phyloP scores from a whole-genome alignment of 2,329 filamentous ascomycete species.

The Cladosporium sp. region DNA sequence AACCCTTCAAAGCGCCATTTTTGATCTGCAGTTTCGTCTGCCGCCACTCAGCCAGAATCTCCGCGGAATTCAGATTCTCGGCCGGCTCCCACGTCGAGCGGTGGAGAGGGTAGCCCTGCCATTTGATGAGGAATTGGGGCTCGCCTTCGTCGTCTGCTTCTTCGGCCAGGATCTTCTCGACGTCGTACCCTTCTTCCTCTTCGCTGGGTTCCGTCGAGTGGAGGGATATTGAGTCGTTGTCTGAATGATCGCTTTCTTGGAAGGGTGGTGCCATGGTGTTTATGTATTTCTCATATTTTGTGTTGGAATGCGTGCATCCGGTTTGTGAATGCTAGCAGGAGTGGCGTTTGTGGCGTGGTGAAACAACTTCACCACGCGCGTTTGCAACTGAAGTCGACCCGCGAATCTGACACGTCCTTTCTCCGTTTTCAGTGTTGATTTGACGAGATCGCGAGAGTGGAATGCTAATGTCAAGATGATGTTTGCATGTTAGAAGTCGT shows the following conservation, averaged over 20 bases:
- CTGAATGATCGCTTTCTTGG: constrained; percentile 18
- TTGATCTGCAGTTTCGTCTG: constrained; percentile 14
- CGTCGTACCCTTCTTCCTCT: constrained; percentile 22
- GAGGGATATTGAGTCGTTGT: constrained; percentile 26
- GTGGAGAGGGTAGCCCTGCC: constrained; percentile 27
- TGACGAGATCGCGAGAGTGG: no score
- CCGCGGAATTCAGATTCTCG: constrained; percentile 16
- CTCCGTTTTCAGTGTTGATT: no score
- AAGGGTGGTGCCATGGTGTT: constrained; percentile 9
- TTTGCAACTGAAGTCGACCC: no score
- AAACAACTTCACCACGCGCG: no score
- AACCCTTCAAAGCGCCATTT: constrained; percentile 13
- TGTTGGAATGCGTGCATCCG: no score
- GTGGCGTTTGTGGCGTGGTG: no score
- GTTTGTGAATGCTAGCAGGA: no score
- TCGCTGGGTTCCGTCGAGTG: constrained; percentile 24
- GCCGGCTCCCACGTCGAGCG: constrained; percentile 29
- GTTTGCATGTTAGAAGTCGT: no score
- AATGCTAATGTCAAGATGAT: no score
- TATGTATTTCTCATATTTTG: no score
- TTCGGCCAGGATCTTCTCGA: constrained; percentile 30
- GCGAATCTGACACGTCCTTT: no score
- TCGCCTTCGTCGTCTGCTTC: constrained; percentile 7
- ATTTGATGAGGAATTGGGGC: constrained; percentile 27
- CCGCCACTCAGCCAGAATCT: constrained; percentile 22